Percentiles rank a stretch among this genome's conserved stretches.
phyloP scores from a whole-genome alignment of 352 stramenopile genomes.

The Thalassiosira mediterranea region DNA sequence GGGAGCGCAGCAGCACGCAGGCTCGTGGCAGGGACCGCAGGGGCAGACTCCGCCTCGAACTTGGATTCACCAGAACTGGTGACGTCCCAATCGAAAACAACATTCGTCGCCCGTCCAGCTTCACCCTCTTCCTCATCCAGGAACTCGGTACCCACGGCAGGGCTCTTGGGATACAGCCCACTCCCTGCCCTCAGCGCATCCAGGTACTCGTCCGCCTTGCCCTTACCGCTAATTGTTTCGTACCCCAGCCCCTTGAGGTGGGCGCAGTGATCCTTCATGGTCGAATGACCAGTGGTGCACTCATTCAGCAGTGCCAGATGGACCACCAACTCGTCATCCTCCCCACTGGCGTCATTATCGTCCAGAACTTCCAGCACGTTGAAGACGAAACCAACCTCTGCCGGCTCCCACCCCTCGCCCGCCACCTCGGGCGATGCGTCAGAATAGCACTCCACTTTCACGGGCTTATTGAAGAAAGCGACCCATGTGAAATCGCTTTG shows the following conservation, averaged over 20 bases:
- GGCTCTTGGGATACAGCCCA: constrained; percentile 54
- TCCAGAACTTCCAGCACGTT: constrained; percentile 39
- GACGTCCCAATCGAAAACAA: constrained; percentile 60
- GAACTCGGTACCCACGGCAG: constrained; percentile 55
- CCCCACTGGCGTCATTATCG: constrained; percentile 15
- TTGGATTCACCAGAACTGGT: constrained; percentile 33
- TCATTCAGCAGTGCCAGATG: constrained; percentile 73
- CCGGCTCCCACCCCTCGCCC: constrained; percentile 9
- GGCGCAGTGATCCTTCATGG: constrained; percentile 58
- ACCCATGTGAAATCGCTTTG: constrained; percentile 77
- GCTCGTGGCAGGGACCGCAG: constrained; percentile 7
- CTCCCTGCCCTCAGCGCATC: constrained; percentile 41
- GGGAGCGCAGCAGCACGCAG: constrained; percentile 14
- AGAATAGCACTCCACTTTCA: constrained; percentile 66
- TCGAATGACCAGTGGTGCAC: constrained; percentile 73
- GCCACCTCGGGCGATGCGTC: constrained; percentile 46
- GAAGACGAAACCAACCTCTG: constrained; percentile 34
- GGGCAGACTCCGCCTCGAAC: constrained; percentile 1
- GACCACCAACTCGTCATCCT: constrained; percentile 53
- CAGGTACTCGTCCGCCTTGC: constrained; percentile 54
- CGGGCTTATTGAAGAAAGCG: constrained; percentile 76
- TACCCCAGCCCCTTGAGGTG: constrained; percentile 37
- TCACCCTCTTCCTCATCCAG: constrained; percentile 46
- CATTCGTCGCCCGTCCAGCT: constrained; percentile 32
- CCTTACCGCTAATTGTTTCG: constrained; percentile 51